Base-by-base conservation (phyloP, 306 rosid genomes). In the Potentilla sterilis region DNA sequence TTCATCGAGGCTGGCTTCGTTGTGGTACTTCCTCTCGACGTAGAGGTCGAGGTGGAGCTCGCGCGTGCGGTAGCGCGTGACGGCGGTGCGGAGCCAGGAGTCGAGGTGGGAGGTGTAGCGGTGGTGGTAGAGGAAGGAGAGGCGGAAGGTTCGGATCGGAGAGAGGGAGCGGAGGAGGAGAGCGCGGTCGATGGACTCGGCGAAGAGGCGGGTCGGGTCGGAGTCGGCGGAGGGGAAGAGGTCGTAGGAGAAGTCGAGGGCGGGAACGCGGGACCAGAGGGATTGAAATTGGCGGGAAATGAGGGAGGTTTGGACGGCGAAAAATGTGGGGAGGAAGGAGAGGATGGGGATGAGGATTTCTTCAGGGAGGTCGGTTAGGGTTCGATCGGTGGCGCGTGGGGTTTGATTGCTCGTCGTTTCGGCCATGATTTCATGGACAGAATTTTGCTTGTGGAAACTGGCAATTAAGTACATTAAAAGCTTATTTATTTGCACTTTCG, bases 61-160 rank as follows among this genome's bases (percentile, higher is more conserved):
- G 5, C 51, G 66, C 13, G 76, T 49, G 9, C 3, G 65, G 66
- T 54, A 18, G 51, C 15, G 76, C 51, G 65, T 38, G 6, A 54
- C 49, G 40, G 76, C 67, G 66, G 21, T n/a, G 28, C 51, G 76
- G 2, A 55, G 66, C 76, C 76, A 72, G 21, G 76, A 72, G 52
- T 72, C 76, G 24, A 72, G 40, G 24, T 22, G 76, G 51, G 10
- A 57, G 67, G 13, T 0, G 67, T 55, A 57, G 38, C 16, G 67
- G 42, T 12, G 22, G 38, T 72, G 14, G 76, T 40, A 72, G 76
- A 54, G 14, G 76, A 72, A 72, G 1, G 66, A 38, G 76, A 72
- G 67, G 28, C 24, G 41, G 67, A 72, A 72, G 28, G 67, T 12
- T 35, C 22, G 52, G 24, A 40, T 10, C 16, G 76, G 76, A 8